Evolutionary conservation across 192 early-diverging fungal genomes (phyloP).

Genomic region (Chytriomyces confervae): DNA sequence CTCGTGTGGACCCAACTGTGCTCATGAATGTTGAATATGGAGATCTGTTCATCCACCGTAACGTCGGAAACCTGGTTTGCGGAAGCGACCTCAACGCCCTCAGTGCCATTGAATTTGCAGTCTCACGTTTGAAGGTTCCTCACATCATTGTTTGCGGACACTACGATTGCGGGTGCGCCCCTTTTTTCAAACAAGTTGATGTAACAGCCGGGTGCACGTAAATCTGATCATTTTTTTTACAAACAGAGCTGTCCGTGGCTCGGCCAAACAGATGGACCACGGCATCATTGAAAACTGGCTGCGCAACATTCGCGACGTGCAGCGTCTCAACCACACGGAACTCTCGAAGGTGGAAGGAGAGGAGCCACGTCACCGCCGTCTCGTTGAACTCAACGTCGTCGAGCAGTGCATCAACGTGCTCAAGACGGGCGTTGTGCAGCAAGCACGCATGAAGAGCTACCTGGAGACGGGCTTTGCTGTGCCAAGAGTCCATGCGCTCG

Average conservation of each 20-base stretch:
- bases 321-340: constrained; percentile 61
- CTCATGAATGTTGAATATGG: constrained; percentile 63
- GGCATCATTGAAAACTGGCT: constrained; percentile 90
- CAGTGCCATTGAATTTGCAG: constrained; percentile 85
- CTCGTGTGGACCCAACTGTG: constrained; percentile 47
- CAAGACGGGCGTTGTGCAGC: constrained; percentile 27
- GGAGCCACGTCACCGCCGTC: constrained; percentile 39
- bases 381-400: constrained; percentile 68
- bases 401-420: constrained; percentile 32
- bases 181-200: background rate
- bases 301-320: constrained; percentile 83
- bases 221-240: background rate
- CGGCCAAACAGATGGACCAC: constrained; percentile 35
- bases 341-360: constrained; percentile 46
- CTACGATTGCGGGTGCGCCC: constrained; percentile 35
- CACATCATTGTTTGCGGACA: constrained; percentile 86
- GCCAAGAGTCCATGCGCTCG: constrained; percentile 25
- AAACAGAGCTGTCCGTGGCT: constrained; percentile 22
- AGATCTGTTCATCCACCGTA: constrained; percentile 90
- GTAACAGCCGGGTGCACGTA: background rate
- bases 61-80: constrained; percentile 90
- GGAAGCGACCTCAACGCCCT: constrained; percentile 77
- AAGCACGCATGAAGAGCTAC: constrained; percentile 6
- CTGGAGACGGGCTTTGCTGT: constrained; percentile 20
- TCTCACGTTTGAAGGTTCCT: constrained; percentile 81